Evolutionary conservation across 176 grass and related monocot genomes (phyloP).

Genomic region (Saccharum spontaneum): DNA sequence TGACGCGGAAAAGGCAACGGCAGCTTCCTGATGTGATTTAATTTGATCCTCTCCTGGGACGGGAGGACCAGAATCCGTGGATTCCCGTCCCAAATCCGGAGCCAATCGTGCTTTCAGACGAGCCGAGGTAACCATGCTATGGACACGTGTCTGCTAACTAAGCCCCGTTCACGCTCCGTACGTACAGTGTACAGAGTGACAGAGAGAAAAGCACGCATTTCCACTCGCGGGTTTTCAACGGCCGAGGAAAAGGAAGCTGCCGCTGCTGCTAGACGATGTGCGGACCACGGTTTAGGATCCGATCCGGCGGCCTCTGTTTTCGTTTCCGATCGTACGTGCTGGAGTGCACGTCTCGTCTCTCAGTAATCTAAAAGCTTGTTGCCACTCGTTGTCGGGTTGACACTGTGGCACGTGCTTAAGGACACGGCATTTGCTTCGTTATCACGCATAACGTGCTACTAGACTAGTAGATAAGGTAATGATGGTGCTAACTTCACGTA

Average conservation of each 20-base stretch:
- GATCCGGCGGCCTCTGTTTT: conserved; percentile 3
- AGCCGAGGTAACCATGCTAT: too few species aligned
- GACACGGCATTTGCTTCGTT: not conserved
- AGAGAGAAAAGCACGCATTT: too few species aligned
- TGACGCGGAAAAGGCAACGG: not conserved
- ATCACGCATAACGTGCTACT: not conserved
- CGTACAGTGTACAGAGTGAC: too few species aligned
- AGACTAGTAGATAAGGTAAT: too few species aligned
- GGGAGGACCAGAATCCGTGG: not conserved
- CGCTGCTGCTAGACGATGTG: not conserved
- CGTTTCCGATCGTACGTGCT: not conserved
- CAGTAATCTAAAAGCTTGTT: too few species aligned
- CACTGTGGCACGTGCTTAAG: not conserved
- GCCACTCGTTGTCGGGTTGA: not conserved
- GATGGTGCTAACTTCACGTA: too few species aligned
- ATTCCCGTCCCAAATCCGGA: not conserved
- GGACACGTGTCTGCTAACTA: too few species aligned
- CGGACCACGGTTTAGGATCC: conserved; percentile 32
- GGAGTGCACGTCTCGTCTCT: too few species aligned
- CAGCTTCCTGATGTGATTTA: not conserved
- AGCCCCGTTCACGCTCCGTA: too few species aligned
- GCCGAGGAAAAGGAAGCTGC: not conserved
- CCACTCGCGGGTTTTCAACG: too few species aligned
- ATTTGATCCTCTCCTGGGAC: not conserved
- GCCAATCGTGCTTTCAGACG: too few species aligned